Evolutionary conservation across 805 yeast species (phyloP), one percentile per base, ranked within the genome.

Genomic region (Hanseniaspora osmophila): DNA sequence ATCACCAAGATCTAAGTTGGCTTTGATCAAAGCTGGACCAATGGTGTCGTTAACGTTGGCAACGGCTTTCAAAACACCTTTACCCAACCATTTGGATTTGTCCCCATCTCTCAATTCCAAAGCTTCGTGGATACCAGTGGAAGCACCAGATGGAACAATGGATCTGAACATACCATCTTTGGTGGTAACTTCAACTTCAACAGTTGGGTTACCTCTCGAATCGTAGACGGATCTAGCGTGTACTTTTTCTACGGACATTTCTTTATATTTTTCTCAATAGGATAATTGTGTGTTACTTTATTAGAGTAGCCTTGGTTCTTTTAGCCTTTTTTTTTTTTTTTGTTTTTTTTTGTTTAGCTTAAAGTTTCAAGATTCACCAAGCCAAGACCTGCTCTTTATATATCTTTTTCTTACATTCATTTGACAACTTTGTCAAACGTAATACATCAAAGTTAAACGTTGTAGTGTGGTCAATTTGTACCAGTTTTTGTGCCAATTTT

Each of bases 131-230:
- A 84, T 69, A 81, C 98, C 98, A 54, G 98, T 92, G 64, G 97
- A 90, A 57, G 98, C 98, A 74, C 98, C 98, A 55, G 96, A 87
- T 69, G 98, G 98, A 52, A 92, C 98, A 65, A 90, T 88, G 57
- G 97, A 78, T 72, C 96, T 84, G 94, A 86, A 88, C 55, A 77
- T 61, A 64, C 98, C 98, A 64, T 84, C 78, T 53, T 75, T 90
- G 64, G 98, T 90, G 77, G 82, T 74, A 62, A 90, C 64, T 65
- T 92, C 97, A 58, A 92, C 97, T 80, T 92, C 97, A 61, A 92
- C 98, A 59, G 98, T 90, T 74, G 98, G 98, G 81, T 90, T 92
- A 74, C 97, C 97, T 75, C 98, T 86, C 62, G 97, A 90, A 75
- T 90, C 98, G 82, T 92, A 90, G 71, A 90, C 95, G 78, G 79